Conservation (phyloP, 1,284 basidiomycete species). For the Apiotrichum gracile region DNA sequence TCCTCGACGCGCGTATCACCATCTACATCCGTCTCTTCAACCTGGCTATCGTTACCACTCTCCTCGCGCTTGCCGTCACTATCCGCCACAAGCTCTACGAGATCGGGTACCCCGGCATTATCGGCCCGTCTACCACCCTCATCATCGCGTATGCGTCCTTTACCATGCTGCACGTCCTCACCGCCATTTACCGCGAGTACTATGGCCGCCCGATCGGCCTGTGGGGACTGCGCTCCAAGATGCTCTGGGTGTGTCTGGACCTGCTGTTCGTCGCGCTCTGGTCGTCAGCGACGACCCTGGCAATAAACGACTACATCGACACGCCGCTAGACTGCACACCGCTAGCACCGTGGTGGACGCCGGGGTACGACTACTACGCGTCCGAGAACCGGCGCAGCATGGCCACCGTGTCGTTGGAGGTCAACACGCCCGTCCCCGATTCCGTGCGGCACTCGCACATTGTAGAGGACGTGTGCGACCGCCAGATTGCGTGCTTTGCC, state of each 20-base stretch:
- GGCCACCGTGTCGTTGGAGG: background rate
- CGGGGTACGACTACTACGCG: slow-evolving; percentile 6
- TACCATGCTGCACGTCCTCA: slow-evolving; percentile 50
- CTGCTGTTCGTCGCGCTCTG: slow-evolving; percentile 51
- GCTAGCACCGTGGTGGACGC: slow-evolving; percentile 38
- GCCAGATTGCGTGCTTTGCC: slow-evolving; percentile 46
- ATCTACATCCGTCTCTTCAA: slow-evolving; percentile 52
- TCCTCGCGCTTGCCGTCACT: slow-evolving; percentile 48
- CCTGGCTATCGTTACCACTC: slow-evolving; percentile 46
- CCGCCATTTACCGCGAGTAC: slow-evolving; percentile 51
- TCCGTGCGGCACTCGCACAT: background rate
- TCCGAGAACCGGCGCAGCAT: background rate
- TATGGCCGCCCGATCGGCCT: slow-evolving; percentile 55
- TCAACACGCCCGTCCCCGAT: slow-evolving; percentile 2
- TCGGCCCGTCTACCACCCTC: slow-evolving; percentile 52
- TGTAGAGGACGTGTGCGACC: slow-evolving; percentile 26
- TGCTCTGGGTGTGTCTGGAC: slow-evolving; percentile 49
- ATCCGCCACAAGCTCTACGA: slow-evolving; percentile 42
- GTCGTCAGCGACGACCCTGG: slow-evolving; percentile 46
- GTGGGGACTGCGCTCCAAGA: slow-evolving; percentile 51
- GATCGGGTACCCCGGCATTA: slow-evolving; percentile 44
- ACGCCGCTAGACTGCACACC: slow-evolving; percentile 51
- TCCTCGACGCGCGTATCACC: slow-evolving; percentile 51
- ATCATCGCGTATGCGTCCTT: slow-evolving; percentile 51
- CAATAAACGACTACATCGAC: slow-evolving; percentile 54